Base-by-base conservation (phyloP, 768 basidiomycete genomes). In the Gloeostereum incarnatum region DNA sequence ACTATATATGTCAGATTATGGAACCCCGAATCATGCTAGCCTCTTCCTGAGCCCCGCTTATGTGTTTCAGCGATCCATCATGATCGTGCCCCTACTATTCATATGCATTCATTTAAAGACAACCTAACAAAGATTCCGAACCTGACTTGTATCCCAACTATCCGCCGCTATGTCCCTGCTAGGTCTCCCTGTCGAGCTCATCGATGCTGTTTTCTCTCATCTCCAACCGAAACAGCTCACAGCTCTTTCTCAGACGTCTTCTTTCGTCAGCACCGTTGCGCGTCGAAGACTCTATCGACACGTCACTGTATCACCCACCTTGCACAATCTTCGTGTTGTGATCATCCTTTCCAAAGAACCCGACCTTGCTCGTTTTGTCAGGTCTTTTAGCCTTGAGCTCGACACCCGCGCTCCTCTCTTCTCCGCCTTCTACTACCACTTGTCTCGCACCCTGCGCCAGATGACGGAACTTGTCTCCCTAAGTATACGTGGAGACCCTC, bases 401-500 rank as follows among this genome's bases (percentile, higher is more conserved):
- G 63, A 64, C 54, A 51, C 68, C 35, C 47, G 49, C 37, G 46
- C 61, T 17, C 51, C 58, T 19, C 51, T 69, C 51, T 65, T 74
- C 48, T 57, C 51, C 31, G 39, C 65, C 3, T 77, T 74, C 52
- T 75, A 75, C 55, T 42, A 31, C 48, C 52, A 57, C 36, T 71
- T 85, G 39, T 58, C 66, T 31, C 40, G 43, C 25, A 83, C 81
- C 6, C 60, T 88, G 30, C 55, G 61, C 13, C 58, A 66, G 52
- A 87, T 87, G 82, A 53, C 69, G 22, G 68, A 69, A 36, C 68
- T 85, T 35, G 62, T 59, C 27, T 68, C 68, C n/a, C 69, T 81
- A 42, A 66, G 61, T 50, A 59, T 81, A 36, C 53, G 56, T 40
- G 54, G 71, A 41, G 70, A 75, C 58, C 54, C 69, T 18, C 51